phyloP scores from a whole-genome alignment of 2,329 filamentous ascomycete genomes.

The Sporothrix protearum region DNA sequence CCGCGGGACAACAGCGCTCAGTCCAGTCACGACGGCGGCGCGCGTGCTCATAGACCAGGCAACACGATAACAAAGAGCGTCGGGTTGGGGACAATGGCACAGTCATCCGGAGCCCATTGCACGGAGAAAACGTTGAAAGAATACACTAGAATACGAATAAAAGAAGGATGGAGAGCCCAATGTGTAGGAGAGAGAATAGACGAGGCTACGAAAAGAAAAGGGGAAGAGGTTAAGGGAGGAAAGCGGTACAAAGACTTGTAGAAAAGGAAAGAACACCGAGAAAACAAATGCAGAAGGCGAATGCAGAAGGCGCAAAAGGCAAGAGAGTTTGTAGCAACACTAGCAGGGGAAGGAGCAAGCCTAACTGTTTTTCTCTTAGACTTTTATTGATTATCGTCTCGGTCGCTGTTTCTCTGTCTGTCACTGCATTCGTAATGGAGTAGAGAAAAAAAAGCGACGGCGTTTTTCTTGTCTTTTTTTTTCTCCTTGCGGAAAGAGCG shows the following conservation, averaged over 20 bases:
- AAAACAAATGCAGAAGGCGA: conserved; percentile 13
- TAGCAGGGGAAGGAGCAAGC: background rate
- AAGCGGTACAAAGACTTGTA: background rate
- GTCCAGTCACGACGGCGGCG: conserved; percentile 15
- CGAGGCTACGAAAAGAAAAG: background rate
- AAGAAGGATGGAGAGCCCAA: no score
- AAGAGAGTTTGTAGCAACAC: background rate
- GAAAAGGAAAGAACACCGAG: background rate
- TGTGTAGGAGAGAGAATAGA: background rate
- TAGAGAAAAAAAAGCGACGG: background rate
- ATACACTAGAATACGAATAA: background rate
- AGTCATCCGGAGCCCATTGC: conserved; percentile 1
- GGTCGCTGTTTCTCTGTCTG: background rate
- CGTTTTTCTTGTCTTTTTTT: background rate
- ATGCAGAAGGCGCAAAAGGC: conserved; percentile 10
- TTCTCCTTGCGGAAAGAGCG: conserved; percentile 25
- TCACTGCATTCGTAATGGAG: background rate
- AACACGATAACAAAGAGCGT: conserved; percentile 6
- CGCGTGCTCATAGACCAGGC: conserved; percentile 20
- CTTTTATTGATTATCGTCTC: background rate
- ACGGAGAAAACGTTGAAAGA: background rate
- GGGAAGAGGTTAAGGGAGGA: background rate
- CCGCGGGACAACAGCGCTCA: background rate
- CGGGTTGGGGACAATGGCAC: background rate
- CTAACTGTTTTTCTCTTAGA: background rate